Evolutionary conservation across 2,329 filamentous ascomycete species (phyloP), one percentile per base, ranked within the genome.

Genomic region (Neophaeococcomyces mojaviensis): DNA sequence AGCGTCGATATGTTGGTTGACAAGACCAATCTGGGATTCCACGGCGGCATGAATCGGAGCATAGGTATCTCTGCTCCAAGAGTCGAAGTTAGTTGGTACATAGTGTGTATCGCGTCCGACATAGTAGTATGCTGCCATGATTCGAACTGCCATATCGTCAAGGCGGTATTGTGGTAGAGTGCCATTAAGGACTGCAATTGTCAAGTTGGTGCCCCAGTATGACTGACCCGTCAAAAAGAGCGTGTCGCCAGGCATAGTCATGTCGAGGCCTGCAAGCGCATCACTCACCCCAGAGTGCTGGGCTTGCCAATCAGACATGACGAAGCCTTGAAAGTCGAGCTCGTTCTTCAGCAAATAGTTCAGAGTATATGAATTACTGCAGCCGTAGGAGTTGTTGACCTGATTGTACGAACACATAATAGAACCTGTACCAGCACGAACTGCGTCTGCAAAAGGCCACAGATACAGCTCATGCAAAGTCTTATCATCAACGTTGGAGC

Each of bases 111-210:
- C 50, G 44, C 77, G 76, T 48, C 76, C 78, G 39, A 82, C 78
- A 55, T 76, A 77, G 64, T 79, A 83, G 62, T 77, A 82, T 2
- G 77, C 77, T 42, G 79, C 72, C 67, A 82, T 77, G 59, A 82
- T 94, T 57, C 92, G 81, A 65, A 88, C 84, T 4, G 80, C 86
- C 83, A 95, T 94, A 61, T 97, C 92, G 56, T 96, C 89, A 8
- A 97, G 63, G 41, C 90, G 79, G 77, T 85, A 94, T 55, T 86
- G 79, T 1, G 90, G 87, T 26, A 97, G 70, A 1, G 88, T 95
- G 30, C 89, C 89, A 60, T 97, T 96, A 56, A 94, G 66, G 4
- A 96, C 81, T 1, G 86, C 86, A 39, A 94, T 70, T 2, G 90
- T 96, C 56, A 97, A 66, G 65, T 97, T 97, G 22, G 81, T 70